Percentiles rank a stretch among this genome's conserved stretches.
Evolutionary conservation across 1,284 basidiomycete genomes (phyloP).

Genomic region (Salmacisia buchloeana): DNA sequence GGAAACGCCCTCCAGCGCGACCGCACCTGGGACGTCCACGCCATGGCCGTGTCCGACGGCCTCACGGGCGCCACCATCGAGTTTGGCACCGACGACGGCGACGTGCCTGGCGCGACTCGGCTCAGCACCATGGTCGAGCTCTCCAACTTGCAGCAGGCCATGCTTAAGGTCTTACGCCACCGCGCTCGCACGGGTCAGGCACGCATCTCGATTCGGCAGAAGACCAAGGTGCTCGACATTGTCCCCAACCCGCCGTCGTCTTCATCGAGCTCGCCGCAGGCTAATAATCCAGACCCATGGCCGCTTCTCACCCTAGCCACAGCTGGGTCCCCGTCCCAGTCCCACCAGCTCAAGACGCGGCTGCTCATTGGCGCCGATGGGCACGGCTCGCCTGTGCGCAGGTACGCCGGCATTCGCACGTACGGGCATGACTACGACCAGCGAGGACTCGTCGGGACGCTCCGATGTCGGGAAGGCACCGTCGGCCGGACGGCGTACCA

Average conservation of each 20-base stretch:
- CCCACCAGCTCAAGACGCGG: slow-evolving; percentile 16
- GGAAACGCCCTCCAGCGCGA: slow-evolving; percentile 25
- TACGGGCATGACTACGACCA: slow-evolving; percentile 89
- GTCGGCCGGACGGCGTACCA: slow-evolving; percentile 69
- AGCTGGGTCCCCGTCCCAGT: not conserved
- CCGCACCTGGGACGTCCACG: slow-evolving; percentile 31
- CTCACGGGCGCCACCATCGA: slow-evolving; percentile 41
- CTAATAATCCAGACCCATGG: slow-evolving; percentile 56
- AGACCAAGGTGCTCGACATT: slow-evolving; percentile 66
- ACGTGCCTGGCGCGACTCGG: not conserved
- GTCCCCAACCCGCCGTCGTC: slow-evolving; percentile 50
- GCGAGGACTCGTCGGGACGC: slow-evolving; percentile 83
- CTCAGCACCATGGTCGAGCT: slow-evolving; percentile 47
- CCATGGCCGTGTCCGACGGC: slow-evolving; percentile 48
- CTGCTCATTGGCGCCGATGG: slow-evolving; percentile 88
- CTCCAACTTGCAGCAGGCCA: slow-evolving; percentile 46
- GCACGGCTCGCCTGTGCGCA: slow-evolving; percentile 83
- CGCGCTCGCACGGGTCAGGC: slow-evolving; percentile 35
- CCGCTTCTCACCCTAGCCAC: slow-evolving; percentile 10
- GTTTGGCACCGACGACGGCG: slow-evolving; percentile 25
- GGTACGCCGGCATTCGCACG: slow-evolving; percentile 77
- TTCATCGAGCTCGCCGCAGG: slow-evolving; percentile 40
- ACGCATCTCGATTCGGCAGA: slow-evolving; percentile 61
- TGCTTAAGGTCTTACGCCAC: slow-evolving; percentile 33
- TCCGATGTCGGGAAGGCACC: slow-evolving; percentile 51